Percentiles rank a stretch among this genome's conserved stretches.
Conservation (phyloP, 306 rosid genomes). For the Argentina anserina region DNA sequence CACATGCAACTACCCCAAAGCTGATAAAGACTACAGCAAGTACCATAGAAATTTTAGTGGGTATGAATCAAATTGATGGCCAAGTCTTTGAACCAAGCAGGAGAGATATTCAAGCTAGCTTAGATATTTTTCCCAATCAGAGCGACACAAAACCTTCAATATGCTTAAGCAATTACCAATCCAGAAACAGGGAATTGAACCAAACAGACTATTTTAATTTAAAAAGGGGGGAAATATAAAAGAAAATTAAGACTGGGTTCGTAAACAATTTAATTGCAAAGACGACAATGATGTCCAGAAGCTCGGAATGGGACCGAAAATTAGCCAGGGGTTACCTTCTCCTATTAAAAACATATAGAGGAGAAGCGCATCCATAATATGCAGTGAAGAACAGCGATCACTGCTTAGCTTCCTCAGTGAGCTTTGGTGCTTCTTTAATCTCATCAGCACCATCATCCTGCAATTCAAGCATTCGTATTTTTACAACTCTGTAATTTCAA, state of each 20-base stretch:
- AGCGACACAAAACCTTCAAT: conserved; percentile 38
- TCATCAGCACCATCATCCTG: conserved; percentile 98
- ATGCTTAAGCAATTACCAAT: conserved; percentile 50
- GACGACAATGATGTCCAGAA: conserved; percentile 60
- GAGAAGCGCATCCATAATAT: conserved; percentile 62
- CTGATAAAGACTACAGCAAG: background rate
- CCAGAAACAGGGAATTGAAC: conserved; percentile 52
- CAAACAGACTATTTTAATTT: conserved; percentile 49
- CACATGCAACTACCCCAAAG: conserved; percentile 8
- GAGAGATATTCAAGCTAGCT: conserved; percentile 28
- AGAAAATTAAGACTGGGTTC: conserved; percentile 31
- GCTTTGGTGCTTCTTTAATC: conserved; percentile 80
- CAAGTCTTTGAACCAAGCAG: background rate
- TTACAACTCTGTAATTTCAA: background rate
- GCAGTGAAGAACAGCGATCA: conserved; percentile 34
- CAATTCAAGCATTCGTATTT: background rate
- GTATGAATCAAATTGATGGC: background rate
- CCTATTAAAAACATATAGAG: conserved; percentile 71
- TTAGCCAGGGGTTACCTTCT: conserved; percentile 53
- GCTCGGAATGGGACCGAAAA: conserved; percentile 42
- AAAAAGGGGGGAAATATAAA: background rate
- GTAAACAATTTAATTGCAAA: conserved; percentile 52
- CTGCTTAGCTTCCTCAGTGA: conserved; percentile 56
- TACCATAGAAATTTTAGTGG: background rate
- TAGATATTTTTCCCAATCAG: conserved; percentile 40